Percentiles rank a stretch among this genome's conserved stretches.
Evolutionary conservation across 768 basidiomycete species (phyloP).

Genomic region (Asterophora parasitica): DNA sequence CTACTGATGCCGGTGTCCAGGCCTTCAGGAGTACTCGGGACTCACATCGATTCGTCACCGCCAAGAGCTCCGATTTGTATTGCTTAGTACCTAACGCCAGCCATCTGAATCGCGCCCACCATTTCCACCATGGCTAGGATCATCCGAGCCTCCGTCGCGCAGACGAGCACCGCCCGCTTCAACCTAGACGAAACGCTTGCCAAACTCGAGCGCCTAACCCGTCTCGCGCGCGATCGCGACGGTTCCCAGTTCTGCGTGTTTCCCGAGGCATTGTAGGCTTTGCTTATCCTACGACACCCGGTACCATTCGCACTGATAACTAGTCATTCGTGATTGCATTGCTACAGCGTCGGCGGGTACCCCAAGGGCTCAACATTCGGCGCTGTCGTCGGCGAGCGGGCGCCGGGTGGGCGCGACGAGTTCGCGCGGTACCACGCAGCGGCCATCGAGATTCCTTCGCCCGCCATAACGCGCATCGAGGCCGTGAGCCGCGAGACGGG

Average conservation of each 20-base stretch:
- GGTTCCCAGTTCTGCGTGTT: conserved; percentile 46
- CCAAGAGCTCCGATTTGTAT: too few relatives aligned
- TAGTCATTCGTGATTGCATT: not conserved
- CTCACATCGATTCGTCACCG: too few relatives aligned
- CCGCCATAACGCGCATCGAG: conserved; percentile 43
- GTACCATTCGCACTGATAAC: not conserved
- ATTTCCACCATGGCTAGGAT: conserved; percentile 7
- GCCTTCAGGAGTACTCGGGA: too few relatives aligned
- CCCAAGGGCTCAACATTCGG: conserved; percentile 56
- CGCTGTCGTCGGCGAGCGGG: conserved; percentile 44
- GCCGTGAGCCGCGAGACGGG: conserved; percentile 40
- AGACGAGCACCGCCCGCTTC: conserved; percentile 44
- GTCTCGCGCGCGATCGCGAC: conserved; percentile 42
- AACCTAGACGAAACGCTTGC: conserved; percentile 40
- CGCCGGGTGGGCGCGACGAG: conserved; percentile 50
- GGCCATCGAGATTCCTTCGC: conserved; percentile 54
- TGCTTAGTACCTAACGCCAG: too few relatives aligned
- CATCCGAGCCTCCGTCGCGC: conserved; percentile 46
- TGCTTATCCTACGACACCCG: not conserved
- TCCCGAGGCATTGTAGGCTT: conserved; percentile 54
- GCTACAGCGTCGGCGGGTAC: conserved; percentile 41
- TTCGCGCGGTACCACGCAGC: conserved; percentile 49
- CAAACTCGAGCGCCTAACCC: conserved; percentile 44
- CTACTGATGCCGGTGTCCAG: too few relatives aligned
- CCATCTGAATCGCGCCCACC: too few relatives aligned